Conservation (phyloP, 2,329 filamentous ascomycete species). For the Zopfia rhizophila region DNA sequence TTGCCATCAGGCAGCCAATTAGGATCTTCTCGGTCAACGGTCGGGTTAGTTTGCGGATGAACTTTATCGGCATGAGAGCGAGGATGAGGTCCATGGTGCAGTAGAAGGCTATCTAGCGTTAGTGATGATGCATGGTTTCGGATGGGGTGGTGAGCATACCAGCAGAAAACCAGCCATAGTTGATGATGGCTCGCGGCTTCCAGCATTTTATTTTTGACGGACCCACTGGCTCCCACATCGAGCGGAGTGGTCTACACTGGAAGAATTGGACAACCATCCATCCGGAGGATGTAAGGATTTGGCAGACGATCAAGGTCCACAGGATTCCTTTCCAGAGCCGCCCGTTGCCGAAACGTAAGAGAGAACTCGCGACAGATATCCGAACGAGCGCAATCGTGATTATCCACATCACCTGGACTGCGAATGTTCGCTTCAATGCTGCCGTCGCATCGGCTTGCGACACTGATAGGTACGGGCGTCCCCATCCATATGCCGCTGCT, state of each 20-base stretch:
- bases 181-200: conserved; percentile 28
- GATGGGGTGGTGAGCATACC: conserved; percentile 22
- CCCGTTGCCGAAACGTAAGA: conserved; percentile 33
- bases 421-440: conserved; percentile 35
- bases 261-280: conserved; percentile 40
- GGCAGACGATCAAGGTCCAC: conserved; percentile 33
- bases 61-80: conserved; percentile 36
- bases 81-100: conserved; percentile 38
- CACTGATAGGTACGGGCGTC: conserved; percentile 31
- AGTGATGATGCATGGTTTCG: not conserved
- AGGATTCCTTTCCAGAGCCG: conserved; percentile 33
- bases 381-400: conserved; percentile 34
- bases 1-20: conserved; percentile 34
- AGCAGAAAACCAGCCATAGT: conserved; percentile 36
- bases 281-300: conserved; percentile 30
- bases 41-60: conserved; percentile 34
- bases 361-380: conserved; percentile 36
- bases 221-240: conserved; percentile 35
- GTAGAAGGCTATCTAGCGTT: conserved; percentile 35
- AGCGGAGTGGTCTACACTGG: conserved; percentile 35
- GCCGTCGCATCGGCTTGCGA: conserved; percentile 20
- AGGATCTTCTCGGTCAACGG: conserved; percentile 35
- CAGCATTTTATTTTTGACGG: conserved; percentile 36
- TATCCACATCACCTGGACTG: conserved; percentile 36
- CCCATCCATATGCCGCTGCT: conserved; percentile 35